Evolutionary conservation across 225 moss, liverwort and hornwort species (phyloP), one percentile per base, ranked within the genome.

Genomic region (Ulota crispa): DNA sequence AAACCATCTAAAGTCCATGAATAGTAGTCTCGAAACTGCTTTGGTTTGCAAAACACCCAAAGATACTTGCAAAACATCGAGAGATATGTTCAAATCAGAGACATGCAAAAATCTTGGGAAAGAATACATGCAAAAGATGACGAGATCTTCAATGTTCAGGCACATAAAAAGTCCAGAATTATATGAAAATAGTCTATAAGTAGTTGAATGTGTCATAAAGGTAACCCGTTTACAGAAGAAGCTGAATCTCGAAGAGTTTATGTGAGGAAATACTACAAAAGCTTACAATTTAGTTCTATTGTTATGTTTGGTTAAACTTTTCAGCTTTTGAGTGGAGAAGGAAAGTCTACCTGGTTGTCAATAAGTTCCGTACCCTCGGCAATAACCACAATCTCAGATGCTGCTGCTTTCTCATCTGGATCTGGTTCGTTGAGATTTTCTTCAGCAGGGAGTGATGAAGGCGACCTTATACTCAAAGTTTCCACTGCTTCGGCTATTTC

Each of bases 371-470:
- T 68, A 43, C 68, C 86, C 68, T 90, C 84, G 37, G 88, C 86
- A 82, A 65, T 69, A 31, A 88, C 78, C 64, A 80, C 14, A 67
- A 84, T 64, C 41, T 71, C 72, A 50, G 78, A 31, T 78, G 26
- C 68, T 77, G 72, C 57, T 42, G 42, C 76, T 55, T 79, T 68
- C 43, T 82, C 87, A 84, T 88, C 90, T 72, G 84, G 84, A 54
- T 90, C 82, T 62, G 82, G 84, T 69, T 88, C 73, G 47, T 55
- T 55, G 2, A 26, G 37, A 12, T 67, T 67, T 52, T 37, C 55
- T 67, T 20, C 55, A 68, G 55, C 11, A 34, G 26, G 27, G 12
- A 8, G 39, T 67, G 72, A 39, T 73, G 62, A 61, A 66, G 68
- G 73, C 15, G 75, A 59, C 59, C 30, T 61, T 62, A 41, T 28